Evolutionary conservation across 495 filamentous ascomycete species (phyloP).

Genomic region (Hyaloscypha variabilis): DNA sequence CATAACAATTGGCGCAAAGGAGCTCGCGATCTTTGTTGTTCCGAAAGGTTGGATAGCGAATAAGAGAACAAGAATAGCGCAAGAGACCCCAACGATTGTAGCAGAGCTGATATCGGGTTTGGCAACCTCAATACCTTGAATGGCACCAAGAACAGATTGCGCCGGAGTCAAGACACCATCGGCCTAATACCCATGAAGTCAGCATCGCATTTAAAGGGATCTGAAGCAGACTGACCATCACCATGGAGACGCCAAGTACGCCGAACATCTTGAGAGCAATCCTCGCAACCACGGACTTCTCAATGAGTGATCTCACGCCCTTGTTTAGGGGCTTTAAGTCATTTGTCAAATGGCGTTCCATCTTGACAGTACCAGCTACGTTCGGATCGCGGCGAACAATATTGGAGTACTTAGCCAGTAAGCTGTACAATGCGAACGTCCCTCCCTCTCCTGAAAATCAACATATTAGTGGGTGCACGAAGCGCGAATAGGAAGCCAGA

Average conservation of each 20-base stretch:
- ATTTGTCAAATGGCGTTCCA: slow-evolving; percentile 59
- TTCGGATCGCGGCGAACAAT: slow-evolving; percentile 34
- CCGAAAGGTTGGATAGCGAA: slow-evolving; percentile 75
- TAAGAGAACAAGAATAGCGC: slow-evolving; percentile 68
- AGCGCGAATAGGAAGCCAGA: not conserved
- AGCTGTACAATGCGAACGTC: slow-evolving; percentile 71
- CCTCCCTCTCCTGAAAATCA: slow-evolving; percentile 61
- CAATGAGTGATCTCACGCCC: slow-evolving; percentile 56
- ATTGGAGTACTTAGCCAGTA: slow-evolving; percentile 67
- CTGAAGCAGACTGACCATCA: slow-evolving; percentile 49
- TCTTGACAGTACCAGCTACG: slow-evolving; percentile 39
- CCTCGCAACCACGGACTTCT: slow-evolving; percentile 55
- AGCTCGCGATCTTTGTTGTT: slow-evolving; percentile 60
- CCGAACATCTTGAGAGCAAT: slow-evolving; percentile 65
- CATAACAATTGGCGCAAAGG: slow-evolving; percentile 74
- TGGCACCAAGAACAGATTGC: slow-evolving; percentile 69
- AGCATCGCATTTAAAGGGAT: slow-evolving; percentile 4
- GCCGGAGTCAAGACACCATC: slow-evolving; percentile 73
- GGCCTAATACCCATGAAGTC: slow-evolving; percentile 19
- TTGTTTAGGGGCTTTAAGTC: slow-evolving; percentile 57
- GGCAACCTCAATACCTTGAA: slow-evolving; percentile 64
- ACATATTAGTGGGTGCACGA: not conserved
- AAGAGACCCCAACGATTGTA: slow-evolving; percentile 67
- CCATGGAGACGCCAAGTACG: slow-evolving; percentile 70
- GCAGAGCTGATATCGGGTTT: slow-evolving; percentile 45